phyloP scores from a whole-genome alignment of 2,329 filamentous ascomycete genomes.

The Diaporthe nobilis region DNA sequence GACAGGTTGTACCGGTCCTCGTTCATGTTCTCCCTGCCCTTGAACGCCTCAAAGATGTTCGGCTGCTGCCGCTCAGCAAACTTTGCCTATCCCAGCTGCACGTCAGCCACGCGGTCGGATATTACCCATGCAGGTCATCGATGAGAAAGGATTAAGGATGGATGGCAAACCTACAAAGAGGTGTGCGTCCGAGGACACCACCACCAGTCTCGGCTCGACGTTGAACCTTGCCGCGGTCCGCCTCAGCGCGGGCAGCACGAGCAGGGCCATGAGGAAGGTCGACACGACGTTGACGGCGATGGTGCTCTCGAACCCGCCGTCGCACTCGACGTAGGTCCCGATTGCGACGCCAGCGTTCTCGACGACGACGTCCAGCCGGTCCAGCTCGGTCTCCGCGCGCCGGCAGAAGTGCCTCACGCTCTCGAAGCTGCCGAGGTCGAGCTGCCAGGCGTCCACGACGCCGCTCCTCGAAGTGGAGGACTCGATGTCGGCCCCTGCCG shows the following conservation, averaged over 20 bases:
- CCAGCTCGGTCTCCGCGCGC: conserved; percentile 48
- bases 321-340: conserved; percentile 38
- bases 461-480: conserved; percentile 45
- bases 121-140: neutral
- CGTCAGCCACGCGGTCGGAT: neutral
- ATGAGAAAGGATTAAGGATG: neutral
- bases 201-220: conserved; percentile 52
- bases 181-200: conserved; percentile 58
- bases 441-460: conserved; percentile 62
- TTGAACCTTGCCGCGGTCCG: conserved; percentile 52
- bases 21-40: conserved; percentile 45
- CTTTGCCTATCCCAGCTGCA: conserved; percentile 45
- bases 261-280: conserved; percentile 60
- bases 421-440: conserved; percentile 64
- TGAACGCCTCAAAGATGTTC: conserved; percentile 53
- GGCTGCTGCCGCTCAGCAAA: conserved; percentile 52
- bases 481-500: conserved; percentile 56
- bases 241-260: conserved; percentile 59
- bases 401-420: conserved; percentile 59
- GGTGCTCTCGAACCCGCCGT: conserved; percentile 58
- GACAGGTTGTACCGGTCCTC: conserved; percentile 53
- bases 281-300: conserved; percentile 63
- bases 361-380: conserved; percentile 59
- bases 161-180: conserved; percentile 45
- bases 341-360: conserved; percentile 57